Conservation (phyloP, 257 asterid species). For the Anisodus tanguticus region DNA sequence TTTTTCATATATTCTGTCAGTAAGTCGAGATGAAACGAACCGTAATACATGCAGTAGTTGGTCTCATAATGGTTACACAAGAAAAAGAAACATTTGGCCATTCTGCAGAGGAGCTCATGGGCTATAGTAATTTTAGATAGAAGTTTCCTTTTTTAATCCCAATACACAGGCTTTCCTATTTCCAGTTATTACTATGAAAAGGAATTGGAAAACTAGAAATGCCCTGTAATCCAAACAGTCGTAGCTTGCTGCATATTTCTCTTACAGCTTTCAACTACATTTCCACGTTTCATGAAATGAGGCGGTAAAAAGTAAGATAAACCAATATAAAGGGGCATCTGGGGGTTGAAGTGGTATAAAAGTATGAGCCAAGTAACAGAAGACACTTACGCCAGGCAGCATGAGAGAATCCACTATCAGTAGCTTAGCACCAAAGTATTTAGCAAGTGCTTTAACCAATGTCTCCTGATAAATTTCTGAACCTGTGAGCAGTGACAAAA, state of each 20-base stretch:
- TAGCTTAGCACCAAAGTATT: constrained; percentile 61
- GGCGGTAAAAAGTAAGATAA: neutral
- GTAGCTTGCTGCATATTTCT: neutral
- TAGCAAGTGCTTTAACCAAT: constrained; percentile 77
- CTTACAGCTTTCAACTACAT: neutral
- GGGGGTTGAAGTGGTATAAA: neutral
- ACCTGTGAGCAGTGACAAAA: constrained; percentile 47
- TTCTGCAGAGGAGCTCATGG: neutral
- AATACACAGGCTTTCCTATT: neutral
- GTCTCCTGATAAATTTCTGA: constrained; percentile 93
- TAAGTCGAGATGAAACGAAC: neutral
- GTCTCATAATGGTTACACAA: neutral
- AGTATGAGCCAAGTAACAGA: neutral
- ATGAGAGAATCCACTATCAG: constrained; percentile 71
- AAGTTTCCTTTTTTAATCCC: neutral
- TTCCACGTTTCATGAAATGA: neutral
- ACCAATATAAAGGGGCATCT: neutral
- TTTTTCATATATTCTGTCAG: constrained; percentile 1
- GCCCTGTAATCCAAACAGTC: constrained; percentile 7
- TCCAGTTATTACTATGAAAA: neutral
- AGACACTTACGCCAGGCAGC: constrained; percentile 71
- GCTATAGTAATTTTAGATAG: neutral
- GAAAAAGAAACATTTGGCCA: neutral
- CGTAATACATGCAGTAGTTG: neutral
- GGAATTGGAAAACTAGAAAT: constrained; percentile 15